Evolutionary conservation across 2,329 filamentous ascomycete genomes (phyloP).

Genomic region (Fusarium nygamai): DNA sequence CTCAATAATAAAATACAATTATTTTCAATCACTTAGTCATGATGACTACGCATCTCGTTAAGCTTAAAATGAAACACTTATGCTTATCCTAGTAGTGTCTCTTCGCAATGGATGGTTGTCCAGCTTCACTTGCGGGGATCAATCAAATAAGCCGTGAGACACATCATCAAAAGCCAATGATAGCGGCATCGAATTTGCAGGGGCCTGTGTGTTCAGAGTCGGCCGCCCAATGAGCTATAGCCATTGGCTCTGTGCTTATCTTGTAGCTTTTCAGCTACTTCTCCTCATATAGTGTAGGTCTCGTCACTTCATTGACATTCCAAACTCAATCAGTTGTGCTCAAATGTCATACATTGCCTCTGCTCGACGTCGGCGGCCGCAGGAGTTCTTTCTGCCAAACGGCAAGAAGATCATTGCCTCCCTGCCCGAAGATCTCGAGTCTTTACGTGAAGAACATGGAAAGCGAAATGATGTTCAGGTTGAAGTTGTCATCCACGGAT

Average conservation of each 20-base stretch:
- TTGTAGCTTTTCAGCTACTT: slow-evolving; percentile 21
- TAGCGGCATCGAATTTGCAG: slow-evolving; percentile 29
- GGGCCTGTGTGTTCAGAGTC: slow-evolving; percentile 22
- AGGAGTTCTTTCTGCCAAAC: slow-evolving; percentile 64
- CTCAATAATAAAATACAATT: neutral
- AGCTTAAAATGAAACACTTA: slow-evolving; percentile 10
- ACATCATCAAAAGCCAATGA: slow-evolving; percentile 40
- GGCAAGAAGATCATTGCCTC: slow-evolving; percentile 67
- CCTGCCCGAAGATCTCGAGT: slow-evolving; percentile 63
- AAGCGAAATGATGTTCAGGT: slow-evolving; percentile 52
- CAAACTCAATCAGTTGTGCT: neutral
- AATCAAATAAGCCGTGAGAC: slow-evolving; percentile 30
- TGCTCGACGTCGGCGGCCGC: slow-evolving; percentile 51
- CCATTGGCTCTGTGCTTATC: slow-evolving; percentile 24
- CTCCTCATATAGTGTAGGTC: slow-evolving; percentile 1
- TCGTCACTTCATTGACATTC: neutral
- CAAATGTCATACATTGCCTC: slow-evolving; percentile 37
- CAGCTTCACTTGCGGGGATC: slow-evolving; percentile 13
- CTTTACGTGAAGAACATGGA: slow-evolving; percentile 56
- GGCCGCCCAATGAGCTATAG: slow-evolving; percentile 27
- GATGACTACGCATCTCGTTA: slow-evolving; percentile 2
- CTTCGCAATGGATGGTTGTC: slow-evolving; percentile 1
- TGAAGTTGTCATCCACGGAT: slow-evolving; percentile 68
- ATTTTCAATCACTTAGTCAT: neutral
- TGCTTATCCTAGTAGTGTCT: neutral